Evolutionary conservation across 129 eudicot species (phyloP).

Genomic region (Flaveria robusta): DNA sequence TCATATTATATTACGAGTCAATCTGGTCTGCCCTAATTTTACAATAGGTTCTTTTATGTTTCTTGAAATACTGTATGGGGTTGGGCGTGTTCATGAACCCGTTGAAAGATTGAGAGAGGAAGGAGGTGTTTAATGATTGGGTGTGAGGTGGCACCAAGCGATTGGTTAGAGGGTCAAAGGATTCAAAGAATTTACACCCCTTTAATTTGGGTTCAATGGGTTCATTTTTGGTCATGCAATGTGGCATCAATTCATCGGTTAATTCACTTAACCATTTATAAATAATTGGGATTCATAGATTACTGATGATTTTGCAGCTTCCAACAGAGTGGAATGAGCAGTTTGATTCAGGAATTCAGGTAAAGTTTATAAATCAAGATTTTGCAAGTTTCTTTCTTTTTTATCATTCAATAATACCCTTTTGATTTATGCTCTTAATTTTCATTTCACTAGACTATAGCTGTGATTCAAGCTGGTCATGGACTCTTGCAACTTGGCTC

Average conservation of each 20-base stretch:
- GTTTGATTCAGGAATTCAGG: slow-evolving; percentile 99
- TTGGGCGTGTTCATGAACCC: too few species aligned
- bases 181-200: too few species aligned
- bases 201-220: too few species aligned
- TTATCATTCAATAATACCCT: slow-evolving; percentile 2
- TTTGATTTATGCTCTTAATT: not conserved
- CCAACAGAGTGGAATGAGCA: slow-evolving; percentile 98
- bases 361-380: slow-evolving; percentile 19
- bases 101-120: too few species aligned
- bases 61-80: not conserved
- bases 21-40: not conserved
- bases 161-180: too few species aligned
- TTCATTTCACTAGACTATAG: slow-evolving; percentile 62
- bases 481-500: slow-evolving; percentile 97
- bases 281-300: slow-evolving; percentile 17
- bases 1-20: not conserved
- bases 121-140: too few species aligned
- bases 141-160: too few species aligned
- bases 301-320: slow-evolving; percentile 59
- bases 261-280: slow-evolving; percentile 2
- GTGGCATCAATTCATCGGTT: too few species aligned
- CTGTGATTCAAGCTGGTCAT: slow-evolving; percentile 99
- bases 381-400: slow-evolving; percentile 9
- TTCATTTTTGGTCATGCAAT: too few species aligned
- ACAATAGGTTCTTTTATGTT: not conserved